Evolutionary conservation across 768 basidiomycete species (phyloP), one percentile per base, ranked within the genome.

Genomic region (Suillus occidentalis): DNA sequence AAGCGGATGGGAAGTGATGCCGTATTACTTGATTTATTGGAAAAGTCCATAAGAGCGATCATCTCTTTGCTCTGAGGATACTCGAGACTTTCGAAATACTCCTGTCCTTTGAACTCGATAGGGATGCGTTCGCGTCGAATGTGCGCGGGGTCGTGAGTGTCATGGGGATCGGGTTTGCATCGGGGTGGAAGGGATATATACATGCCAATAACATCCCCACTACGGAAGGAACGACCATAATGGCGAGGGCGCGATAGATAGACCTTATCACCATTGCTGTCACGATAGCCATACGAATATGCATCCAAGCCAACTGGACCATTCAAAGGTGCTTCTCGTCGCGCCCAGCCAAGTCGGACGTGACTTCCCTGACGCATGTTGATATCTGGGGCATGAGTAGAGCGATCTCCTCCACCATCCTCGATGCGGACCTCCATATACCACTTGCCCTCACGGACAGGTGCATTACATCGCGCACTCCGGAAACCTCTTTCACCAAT

Each of bases 61-160:
- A 99, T 99, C 79, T 99, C 97, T 75, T 96, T 97, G 36, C 84
- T 87, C 65, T 89, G 87, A 12, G 88, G 78, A 74, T 97, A 98
- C 75, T 99, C 97, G 66, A 93, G 81, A 65, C 89, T 89, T 79
- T 99, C 97, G 75, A 98, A 98, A 75, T 96, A 95, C 67, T 94
- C 91, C 77, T 97, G 95, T n/a, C 93, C 93, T 77, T 97, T 97
- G 78, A 94, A 92, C 65, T 92, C 91, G 73, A 99, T 96, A 4
- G 96, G 87, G 66, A 97, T 92, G 63, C 97, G 92, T 72, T 95
- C 92, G 62, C 97, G 88, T 68, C 89, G 87, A 67, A 97, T 78
- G 68, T 89, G 89, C 6, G 91, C 90, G 12, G 96, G 91, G 74
- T 97, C 92, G 68, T 87, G 78, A 1, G 84, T 83, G 72, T 96